Evolutionary conservation across 1,284 basidiomycete genomes (phyloP).

Genomic region (Ceratobasidium sp.): DNA sequence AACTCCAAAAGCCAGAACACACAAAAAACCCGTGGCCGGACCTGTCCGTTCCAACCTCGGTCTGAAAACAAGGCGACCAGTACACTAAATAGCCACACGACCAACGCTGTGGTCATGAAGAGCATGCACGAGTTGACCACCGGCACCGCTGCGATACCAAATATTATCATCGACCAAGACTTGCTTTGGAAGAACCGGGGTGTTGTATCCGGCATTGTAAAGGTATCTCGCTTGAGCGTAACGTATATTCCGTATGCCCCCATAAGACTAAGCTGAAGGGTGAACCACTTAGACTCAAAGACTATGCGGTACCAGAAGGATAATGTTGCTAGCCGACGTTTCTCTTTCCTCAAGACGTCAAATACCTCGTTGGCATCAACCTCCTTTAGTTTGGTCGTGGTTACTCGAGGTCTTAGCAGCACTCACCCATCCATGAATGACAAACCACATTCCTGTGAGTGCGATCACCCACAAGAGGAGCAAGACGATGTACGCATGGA

Average conservation of each 20-base stretch:
- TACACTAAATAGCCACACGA: slow-evolving; percentile 25
- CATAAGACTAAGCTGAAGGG: slow-evolving; percentile 21
- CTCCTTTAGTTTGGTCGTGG: not conserved
- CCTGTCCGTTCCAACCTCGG: slow-evolving; percentile 9
- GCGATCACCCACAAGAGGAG: slow-evolving; percentile 28
- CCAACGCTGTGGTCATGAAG: slow-evolving; percentile 19
- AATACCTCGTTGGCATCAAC: slow-evolving; percentile 18
- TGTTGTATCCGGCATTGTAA: not conserved
- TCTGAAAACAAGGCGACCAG: not conserved
- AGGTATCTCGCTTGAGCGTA: slow-evolving; percentile 16
- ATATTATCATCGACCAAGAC: not conserved
- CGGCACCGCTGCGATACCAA: slow-evolving; percentile 1
- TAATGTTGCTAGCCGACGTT: slow-evolving; percentile 27
- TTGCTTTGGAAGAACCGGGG: slow-evolving; percentile 5
- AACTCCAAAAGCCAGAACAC: slow-evolving; percentile 32
- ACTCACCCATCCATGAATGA: slow-evolving; percentile 37
- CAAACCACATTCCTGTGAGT: slow-evolving; percentile 34
- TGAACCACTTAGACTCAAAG: slow-evolving; percentile 29
- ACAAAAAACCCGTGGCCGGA: slow-evolving; percentile 19
- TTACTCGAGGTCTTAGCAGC: no score
- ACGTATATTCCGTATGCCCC: slow-evolving; percentile 36
- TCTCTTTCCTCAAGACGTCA: slow-evolving; percentile 21
- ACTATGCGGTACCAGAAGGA: slow-evolving; percentile 33
- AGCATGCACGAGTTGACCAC: slow-evolving; percentile 36
- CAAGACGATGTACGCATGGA: slow-evolving; percentile 22